Evolutionary conservation across 352 stramenopile species (phyloP), one percentile per base, ranked within the genome.

Genomic region (Phytophthora sp.): DNA sequence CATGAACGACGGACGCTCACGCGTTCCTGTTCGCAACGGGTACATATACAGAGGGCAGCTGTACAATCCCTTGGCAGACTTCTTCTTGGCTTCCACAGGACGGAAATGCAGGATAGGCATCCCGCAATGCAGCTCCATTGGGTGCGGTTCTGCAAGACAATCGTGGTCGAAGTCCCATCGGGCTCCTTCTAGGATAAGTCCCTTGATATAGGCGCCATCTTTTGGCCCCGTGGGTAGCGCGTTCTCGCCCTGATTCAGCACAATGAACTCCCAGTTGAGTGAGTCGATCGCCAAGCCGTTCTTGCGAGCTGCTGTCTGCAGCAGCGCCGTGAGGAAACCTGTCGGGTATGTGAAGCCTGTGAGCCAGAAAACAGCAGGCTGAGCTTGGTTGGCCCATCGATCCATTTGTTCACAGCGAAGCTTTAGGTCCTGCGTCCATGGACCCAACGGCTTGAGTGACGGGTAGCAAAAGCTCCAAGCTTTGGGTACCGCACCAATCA

Each of bases 21-120:
- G 84, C 9, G 94, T 98, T 23, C 96, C 96, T 0, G 95, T 98
- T 18, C 96, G 88, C n/a, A 98, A 74, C 18, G 96, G 96, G 46
- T 99, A 99, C 73, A 99, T 90, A 70, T 99, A 99, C 27, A 98
- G 70, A 3, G 96, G 96, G 45, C 96, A 99, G 55, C 77, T 90
- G 66, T 99, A 99, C 33, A 97, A 74, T 0, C 89, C 91, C 55
- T 98, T 98, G 44, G 80, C 70, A 12, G 86, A 71, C 55, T 98
- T 98, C 63, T 98, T 98, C 72, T 98, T 98, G 51, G 77, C 86
- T 54, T 99, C 94, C 8, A 98, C 94, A 1, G 96, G 96, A 67
- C 98, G 97, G 76, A 98, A 98, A 58, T 98, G 95, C 47, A 98
- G 71, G 49, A 98, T 96, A 2, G 94, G 94, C 91, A 98, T 98